Evolutionary conservation across 331 rosid genomes (phyloP).

Genomic region (Pyrus hybrid): DNA sequence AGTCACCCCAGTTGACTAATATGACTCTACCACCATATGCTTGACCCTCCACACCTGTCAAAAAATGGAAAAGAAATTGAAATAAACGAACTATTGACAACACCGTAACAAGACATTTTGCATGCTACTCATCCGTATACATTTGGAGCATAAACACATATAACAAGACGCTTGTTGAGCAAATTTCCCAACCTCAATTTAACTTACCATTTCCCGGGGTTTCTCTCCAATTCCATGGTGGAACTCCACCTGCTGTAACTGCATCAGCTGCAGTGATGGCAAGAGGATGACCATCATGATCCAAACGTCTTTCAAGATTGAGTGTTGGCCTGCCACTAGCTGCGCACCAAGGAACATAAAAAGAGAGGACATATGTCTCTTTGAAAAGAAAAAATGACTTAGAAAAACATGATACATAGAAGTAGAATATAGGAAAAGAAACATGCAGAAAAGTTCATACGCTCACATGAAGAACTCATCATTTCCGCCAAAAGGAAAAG

Average conservation of each 20-base stretch:
- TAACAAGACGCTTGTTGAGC: background rate
- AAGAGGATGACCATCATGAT: conserved; percentile 93
- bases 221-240: conserved; percentile 99
- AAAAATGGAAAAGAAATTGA: conserved; percentile 4
- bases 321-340: conserved; percentile 86
- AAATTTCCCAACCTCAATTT: background rate
- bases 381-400: background rate
- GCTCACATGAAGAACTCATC: background rate
- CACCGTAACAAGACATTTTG: background rate
- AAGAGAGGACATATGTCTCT: conserved; percentile 3
- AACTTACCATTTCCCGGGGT: conserved; percentile 78
- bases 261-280: conserved; percentile 88
- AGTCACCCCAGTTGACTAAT: conserved; percentile 87
- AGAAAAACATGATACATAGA: background rate
- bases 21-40: conserved; percentile 85
- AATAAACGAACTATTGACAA: background rate
- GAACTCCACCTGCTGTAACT: conserved; percentile 75
- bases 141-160: background rate
- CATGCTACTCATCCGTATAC: background rate
- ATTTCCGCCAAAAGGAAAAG: background rate
- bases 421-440: background rate
- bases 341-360: conserved; percentile 27
- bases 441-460: background rate
- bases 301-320: conserved; percentile 87
- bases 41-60: conserved; percentile 66